A percentile compares a stretch with the other conserved stretches of the same genome.
These are phyloP conservation scores for Tolypocladium nubicola DNA, from an alignment of 2,329 filamentous ascomycete species.

Conservation along the genomic window DNA sequence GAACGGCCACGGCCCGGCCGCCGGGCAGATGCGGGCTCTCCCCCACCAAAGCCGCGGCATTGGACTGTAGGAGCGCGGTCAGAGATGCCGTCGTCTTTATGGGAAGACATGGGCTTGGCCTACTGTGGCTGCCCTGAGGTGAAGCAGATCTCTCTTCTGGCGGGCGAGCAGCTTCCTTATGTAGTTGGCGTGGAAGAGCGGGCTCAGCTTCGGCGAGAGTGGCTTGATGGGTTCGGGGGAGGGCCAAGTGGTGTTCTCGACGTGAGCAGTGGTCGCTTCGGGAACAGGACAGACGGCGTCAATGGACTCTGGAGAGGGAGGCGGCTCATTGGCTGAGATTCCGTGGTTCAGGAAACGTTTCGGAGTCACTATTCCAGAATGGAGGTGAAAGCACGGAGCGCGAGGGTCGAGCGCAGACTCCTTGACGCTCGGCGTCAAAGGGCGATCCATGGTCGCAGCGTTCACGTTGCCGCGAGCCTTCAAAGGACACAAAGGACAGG, in stretches of 20 bases:
- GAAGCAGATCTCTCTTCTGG: neutral
- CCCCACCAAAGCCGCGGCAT: neutral
- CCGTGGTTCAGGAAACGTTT: too few species aligned
- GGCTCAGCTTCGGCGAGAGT: neutral
- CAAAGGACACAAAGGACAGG: neutral
- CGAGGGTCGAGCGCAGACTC: neutral
- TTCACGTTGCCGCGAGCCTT: neutral
- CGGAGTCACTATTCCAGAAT: neutral
- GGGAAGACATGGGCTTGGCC: neutral
- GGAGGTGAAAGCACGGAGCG: neutral
- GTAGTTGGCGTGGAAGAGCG: neutral
- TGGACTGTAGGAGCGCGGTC: neutral
- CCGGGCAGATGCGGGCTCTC: neutral
- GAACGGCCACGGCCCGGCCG: neutral
- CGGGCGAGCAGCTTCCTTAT: neutral
- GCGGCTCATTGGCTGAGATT: neutral
- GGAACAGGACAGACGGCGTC: neutral
- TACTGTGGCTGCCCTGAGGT: neutral
- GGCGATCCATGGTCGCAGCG: neutral
- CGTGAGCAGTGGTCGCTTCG: neutral
- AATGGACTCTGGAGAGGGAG: too few species aligned
- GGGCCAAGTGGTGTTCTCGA: too few species aligned
- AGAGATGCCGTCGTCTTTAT: neutral
- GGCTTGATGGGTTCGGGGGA: neutral
- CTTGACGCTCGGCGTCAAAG: neutral